Evolutionary conservation across 2,329 filamentous ascomycete genomes (phyloP), one percentile per base, ranked within the genome.

Genomic region (Stachybotrys echinatus): DNA sequence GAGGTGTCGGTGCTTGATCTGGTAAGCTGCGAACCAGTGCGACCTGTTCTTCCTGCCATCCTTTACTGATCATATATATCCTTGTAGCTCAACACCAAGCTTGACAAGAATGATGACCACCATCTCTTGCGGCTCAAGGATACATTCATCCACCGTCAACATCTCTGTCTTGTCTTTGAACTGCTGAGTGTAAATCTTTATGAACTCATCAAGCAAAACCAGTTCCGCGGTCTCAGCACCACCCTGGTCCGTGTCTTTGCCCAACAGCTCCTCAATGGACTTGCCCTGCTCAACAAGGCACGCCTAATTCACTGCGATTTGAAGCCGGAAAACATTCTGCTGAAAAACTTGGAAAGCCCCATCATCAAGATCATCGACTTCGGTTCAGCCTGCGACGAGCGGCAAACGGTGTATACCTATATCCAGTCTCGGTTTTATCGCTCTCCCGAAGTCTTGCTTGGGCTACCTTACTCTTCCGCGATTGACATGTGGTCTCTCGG

Each of bases 321-420:
- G 66, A 99, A 99, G 67, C 94, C 94, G 1, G 94, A 99, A 69
- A 99, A 99, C 61, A 99, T 99, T 51, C 73, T 99, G 42, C 76
- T 99, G 48, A 99, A 99, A 71, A 99, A 99, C 65, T 83, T 99
- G 40, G 94, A 99, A 68, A 97, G 92, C 62, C 94, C 94, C 3
- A 97, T 99, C 58, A 99, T 99, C 79, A 99, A 99, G 70, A 96
- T 99, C 63, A 99, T 99, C 67, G 94, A 99, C 77, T 99, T 99
- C 65, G 94, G 94, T 42, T 99, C 94, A 37, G 94, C 94, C 14
- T 99, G 94, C 68, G 94, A 99, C 67, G 94, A 99, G 72, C 85
- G 94, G 47, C 94, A 99, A 68, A 99, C 94, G 1, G 94, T 99
- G 23, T 99, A 99, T 69, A 99, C 94, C 6, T 99, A 99, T 67